Conservation (phyloP, 805 yeast species). For the Wickerhamomyces strasburgensis region DNA sequence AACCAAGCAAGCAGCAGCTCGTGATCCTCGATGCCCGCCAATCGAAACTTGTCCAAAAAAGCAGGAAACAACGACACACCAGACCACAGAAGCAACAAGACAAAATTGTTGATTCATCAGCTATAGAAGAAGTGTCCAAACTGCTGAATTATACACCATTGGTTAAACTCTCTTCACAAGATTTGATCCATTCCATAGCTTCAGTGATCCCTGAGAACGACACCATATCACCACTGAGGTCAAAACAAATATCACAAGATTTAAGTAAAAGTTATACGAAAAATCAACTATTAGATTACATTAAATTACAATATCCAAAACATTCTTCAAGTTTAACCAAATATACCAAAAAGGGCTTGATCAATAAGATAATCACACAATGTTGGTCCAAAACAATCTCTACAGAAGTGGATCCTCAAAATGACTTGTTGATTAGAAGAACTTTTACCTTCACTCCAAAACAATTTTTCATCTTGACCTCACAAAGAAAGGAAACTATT, state of each 20-base stretch:
- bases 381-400: slow-evolving; percentile 19
- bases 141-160: slow-evolving; percentile 5
- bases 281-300: slow-evolving; percentile 14
- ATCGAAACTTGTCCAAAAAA: slow-evolving; percentile 14
- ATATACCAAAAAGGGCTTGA: slow-evolving; percentile 5
- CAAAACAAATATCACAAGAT: slow-evolving; percentile 14
- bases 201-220: slow-evolving; percentile 15
- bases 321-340: background rate
- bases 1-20: slow-evolving; percentile 20
- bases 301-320: slow-evolving; percentile 8
- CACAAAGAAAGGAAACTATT: slow-evolving; percentile 15
- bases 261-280: slow-evolving; percentile 12
- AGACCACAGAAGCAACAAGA: background rate
- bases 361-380: slow-evolving; percentile 7
- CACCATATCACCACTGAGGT: slow-evolving; percentile 15
- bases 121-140: slow-evolving; percentile 7
- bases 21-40: slow-evolving; percentile 21
- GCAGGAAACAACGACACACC: slow-evolving; percentile 1
- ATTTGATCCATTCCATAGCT: slow-evolving; percentile 6
- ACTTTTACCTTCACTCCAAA: slow-evolving; percentile 17
- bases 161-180: slow-evolving; percentile 3
- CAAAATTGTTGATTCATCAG: slow-evolving; percentile 2
- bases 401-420: slow-evolving; percentile 10
- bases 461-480: slow-evolving; percentile 19
- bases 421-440: slow-evolving; percentile 16